phyloP scores from a whole-genome alignment of 139 green algal species.

The Desmodesmus armatus region DNA sequence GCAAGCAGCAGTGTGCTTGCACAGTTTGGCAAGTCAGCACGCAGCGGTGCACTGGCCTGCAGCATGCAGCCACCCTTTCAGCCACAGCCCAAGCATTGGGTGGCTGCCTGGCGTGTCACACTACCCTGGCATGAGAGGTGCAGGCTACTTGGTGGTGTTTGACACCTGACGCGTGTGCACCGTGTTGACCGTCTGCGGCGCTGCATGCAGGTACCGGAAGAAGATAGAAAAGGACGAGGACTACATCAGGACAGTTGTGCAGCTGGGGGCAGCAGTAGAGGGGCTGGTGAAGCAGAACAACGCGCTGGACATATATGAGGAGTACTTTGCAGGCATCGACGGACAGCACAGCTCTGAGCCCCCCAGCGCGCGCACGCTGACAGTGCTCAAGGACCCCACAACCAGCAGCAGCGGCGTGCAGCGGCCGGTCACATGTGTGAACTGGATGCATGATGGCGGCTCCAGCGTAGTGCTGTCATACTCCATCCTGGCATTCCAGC shows the following conservation, averaged over 20 bases:
- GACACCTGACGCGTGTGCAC: too few species aligned
- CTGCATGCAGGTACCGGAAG: constrained; percentile 65
- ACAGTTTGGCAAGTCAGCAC: too few species aligned
- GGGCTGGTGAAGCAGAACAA: constrained; percentile 94
- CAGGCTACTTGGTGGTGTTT: too few species aligned
- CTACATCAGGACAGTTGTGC: constrained; percentile 88
- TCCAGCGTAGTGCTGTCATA: constrained; percentile 82
- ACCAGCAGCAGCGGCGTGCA: constrained; percentile 66
- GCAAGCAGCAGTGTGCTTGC: too few species aligned
- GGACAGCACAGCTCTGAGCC: constrained; percentile 75
- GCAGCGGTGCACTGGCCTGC: too few species aligned
- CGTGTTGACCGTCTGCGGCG: neutral
- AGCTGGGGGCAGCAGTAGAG: constrained; percentile 77
- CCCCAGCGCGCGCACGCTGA: constrained; percentile 81
- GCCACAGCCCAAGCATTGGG: too few species aligned
- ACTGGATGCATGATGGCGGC: constrained; percentile 87
- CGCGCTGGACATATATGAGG: constrained; percentile 95
- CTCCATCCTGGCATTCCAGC: constrained; percentile 89
- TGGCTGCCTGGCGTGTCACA: neutral
- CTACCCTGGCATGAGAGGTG: neutral
- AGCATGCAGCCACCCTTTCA: too few species aligned
- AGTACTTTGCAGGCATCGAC: constrained; percentile 84
- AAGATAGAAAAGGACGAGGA: constrained; percentile 98
- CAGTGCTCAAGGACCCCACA: constrained; percentile 86
- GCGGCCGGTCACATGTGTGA: constrained; percentile 80